Percentiles rank a stretch among this genome's conserved stretches.
phyloP scores from a whole-genome alignment of 1,284 basidiomycete species.

The Cystobasidium sp. region DNA sequence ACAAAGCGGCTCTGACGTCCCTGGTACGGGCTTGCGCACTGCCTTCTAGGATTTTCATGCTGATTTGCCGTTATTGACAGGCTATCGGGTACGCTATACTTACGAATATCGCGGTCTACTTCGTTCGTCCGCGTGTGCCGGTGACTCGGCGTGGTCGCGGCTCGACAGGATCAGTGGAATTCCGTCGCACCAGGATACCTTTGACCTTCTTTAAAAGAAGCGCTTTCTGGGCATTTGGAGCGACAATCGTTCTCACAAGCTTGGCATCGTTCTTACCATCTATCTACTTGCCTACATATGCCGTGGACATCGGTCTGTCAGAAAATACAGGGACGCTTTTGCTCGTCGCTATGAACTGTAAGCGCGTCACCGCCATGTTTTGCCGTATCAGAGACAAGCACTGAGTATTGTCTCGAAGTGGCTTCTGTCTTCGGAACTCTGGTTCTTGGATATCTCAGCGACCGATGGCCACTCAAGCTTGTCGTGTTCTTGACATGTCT shows the following conservation, averaged over 20 bases:
- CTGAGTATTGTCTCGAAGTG: constrained; percentile 45
- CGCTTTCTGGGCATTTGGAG: constrained; percentile 52
- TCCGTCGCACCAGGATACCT: constrained; percentile 46
- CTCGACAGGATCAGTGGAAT: neutral
- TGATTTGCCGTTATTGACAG: constrained; percentile 1
- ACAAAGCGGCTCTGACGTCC: constrained; percentile 56
- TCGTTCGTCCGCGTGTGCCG: constrained; percentile 22
- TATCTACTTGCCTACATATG: constrained; percentile 57
- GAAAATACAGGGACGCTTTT: constrained; percentile 55
- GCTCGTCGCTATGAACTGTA: constrained; percentile 57
- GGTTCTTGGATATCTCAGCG: constrained; percentile 55
- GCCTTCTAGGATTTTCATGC: neutral
- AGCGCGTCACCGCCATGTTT: neutral
- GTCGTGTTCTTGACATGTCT: constrained; percentile 55
- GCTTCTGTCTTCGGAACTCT: constrained; percentile 56
- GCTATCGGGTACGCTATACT: constrained; percentile 29
- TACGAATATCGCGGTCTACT: constrained; percentile 13
- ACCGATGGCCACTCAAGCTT: constrained; percentile 53
- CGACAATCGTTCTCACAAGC: constrained; percentile 54
- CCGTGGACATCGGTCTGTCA: constrained; percentile 53
- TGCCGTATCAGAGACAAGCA: neutral
- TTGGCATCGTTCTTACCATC: constrained; percentile 57
- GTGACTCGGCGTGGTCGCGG: neutral
- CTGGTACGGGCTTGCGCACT: constrained; percentile 44
- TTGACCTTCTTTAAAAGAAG: constrained; percentile 51